A percentile compares a stretch with the other conserved stretches of the same genome.
These are phyloP conservation scores for Podospora bellae-mahoneyi DNA, from an alignment of 495 filamentous ascomycete genomes.

Conservation along the genomic window DNA sequence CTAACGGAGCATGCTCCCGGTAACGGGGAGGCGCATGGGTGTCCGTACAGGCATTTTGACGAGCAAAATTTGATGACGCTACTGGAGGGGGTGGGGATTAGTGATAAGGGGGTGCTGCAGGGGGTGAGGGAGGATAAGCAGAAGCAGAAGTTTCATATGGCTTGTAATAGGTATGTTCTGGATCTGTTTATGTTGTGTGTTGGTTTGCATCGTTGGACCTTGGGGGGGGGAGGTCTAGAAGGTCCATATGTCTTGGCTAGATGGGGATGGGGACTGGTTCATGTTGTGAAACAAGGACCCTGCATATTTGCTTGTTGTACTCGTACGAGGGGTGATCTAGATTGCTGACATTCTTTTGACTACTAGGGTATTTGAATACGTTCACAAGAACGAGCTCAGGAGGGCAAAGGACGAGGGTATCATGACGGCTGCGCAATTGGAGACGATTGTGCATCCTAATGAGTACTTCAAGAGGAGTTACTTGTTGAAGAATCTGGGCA, in stretches of 20 bases:
- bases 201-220: background rate
- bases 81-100: constrained; percentile 70
- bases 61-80: constrained; percentile 76
- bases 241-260: background rate
- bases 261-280: background rate
- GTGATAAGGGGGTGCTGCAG: constrained; percentile 70
- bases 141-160: constrained; percentile 86
- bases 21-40: constrained; percentile 84
- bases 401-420: constrained; percentile 77
- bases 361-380: constrained; percentile 75
- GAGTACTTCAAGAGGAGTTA: constrained; percentile 96
- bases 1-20: constrained; percentile 80
- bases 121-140: constrained; percentile 86
- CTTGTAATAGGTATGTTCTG: constrained; percentile 70
- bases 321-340: background rate
- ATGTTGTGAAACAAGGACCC: background rate
- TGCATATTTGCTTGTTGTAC: background rate
- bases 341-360: background rate
- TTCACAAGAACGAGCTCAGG: constrained; percentile 83
- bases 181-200: constrained; percentile 5
- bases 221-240: background rate
- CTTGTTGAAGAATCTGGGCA: constrained; percentile 70
- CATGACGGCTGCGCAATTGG: constrained; percentile 75
- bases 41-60: constrained; percentile 90
- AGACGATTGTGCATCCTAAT: constrained; percentile 97